Evolutionary conservation across 2,329 filamentous ascomycete species (phyloP).

Genomic region (Didymella pomorum): DNA sequence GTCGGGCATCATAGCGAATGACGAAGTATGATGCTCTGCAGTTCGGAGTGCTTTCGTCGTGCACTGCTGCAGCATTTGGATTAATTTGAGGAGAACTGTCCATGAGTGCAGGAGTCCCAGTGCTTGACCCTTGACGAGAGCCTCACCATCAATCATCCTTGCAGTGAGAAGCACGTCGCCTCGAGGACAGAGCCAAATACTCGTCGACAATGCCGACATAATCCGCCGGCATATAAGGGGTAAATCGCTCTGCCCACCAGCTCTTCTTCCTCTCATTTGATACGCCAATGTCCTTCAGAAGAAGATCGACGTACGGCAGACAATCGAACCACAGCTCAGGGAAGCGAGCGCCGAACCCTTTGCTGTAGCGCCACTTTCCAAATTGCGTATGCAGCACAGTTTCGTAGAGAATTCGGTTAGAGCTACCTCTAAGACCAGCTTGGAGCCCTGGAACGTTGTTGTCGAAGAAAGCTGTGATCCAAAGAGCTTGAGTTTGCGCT

Average conservation of each 20-base stretch:
- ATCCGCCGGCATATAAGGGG: slow-evolving; percentile 35
- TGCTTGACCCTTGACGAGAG: background rate
- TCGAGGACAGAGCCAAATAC: slow-evolving; percentile 24
- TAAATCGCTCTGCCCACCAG: slow-evolving; percentile 36
- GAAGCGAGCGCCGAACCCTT: slow-evolving; percentile 39
- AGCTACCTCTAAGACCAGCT: background rate
- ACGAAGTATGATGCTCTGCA: background rate
- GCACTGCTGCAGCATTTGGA: background rate
- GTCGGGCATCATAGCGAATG: background rate
- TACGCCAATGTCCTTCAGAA: slow-evolving; percentile 39
- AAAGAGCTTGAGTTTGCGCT: slow-evolving; percentile 51
- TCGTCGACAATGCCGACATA: slow-evolving; percentile 39
- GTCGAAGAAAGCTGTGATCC: slow-evolving; percentile 69
- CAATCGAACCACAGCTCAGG: slow-evolving; percentile 44
- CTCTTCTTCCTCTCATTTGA: slow-evolving; percentile 31
- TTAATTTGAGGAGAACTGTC: background rate
- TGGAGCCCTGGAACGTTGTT: slow-evolving; percentile 51
- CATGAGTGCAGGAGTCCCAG: too few species aligned
- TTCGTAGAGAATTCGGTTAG: slow-evolving; percentile 33
- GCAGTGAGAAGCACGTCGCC: background rate
- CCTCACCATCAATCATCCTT: slow-evolving; percentile 1
- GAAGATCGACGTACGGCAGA: slow-evolving; percentile 42
- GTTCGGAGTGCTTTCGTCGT: background rate
- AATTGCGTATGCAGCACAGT: slow-evolving; percentile 44
- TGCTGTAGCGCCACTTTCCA: slow-evolving; percentile 41